phyloP scores from a whole-genome alignment of 2,329 filamentous ascomycete genomes.

The Amauroascus niger region DNA sequence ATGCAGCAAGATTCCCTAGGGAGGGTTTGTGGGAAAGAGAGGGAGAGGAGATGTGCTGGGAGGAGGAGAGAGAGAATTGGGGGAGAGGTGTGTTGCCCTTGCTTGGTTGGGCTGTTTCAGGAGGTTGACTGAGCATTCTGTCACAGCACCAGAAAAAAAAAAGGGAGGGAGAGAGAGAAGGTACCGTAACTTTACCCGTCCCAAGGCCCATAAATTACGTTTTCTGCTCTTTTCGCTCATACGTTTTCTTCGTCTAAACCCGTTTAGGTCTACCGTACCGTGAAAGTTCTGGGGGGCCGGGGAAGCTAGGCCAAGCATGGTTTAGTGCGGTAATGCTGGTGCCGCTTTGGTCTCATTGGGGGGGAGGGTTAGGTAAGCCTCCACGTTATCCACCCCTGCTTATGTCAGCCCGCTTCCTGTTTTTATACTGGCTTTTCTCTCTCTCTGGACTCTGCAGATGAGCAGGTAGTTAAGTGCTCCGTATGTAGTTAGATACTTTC shows the following conservation, averaged over 20 bases:
- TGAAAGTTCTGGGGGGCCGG: neutral
- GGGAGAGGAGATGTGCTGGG: neutral
- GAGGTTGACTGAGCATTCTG: slow-evolving; percentile 11
- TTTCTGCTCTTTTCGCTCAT: too few relatives aligned
- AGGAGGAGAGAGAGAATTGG: too few relatives aligned
- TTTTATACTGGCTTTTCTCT: too few relatives aligned
- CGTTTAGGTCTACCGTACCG: slow-evolving; percentile 10
- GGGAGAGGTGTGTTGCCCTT: too few relatives aligned
- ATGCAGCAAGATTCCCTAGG: neutral
- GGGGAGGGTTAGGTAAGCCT: neutral
- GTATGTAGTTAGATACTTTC: too few relatives aligned
- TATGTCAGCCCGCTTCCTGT: neutral
- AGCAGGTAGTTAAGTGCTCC: too few relatives aligned
- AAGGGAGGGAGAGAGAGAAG: too few relatives aligned
- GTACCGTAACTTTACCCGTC: too few relatives aligned
- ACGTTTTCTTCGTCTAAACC: neutral
- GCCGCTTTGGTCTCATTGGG: neutral
- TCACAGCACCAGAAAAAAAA: neutral
- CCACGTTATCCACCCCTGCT: neutral
- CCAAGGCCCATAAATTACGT: too few relatives aligned
- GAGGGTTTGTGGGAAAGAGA: neutral
- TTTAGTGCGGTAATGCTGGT: neutral
- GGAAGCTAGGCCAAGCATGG: neutral
- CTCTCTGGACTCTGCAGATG: too few relatives aligned
- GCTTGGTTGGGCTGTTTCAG: slow-evolving; percentile 13